These are phyloP conservation scores for Prunus davidiana DNA, from an alignment of 306 rosid species.

Conservation along the genomic window DNA sequence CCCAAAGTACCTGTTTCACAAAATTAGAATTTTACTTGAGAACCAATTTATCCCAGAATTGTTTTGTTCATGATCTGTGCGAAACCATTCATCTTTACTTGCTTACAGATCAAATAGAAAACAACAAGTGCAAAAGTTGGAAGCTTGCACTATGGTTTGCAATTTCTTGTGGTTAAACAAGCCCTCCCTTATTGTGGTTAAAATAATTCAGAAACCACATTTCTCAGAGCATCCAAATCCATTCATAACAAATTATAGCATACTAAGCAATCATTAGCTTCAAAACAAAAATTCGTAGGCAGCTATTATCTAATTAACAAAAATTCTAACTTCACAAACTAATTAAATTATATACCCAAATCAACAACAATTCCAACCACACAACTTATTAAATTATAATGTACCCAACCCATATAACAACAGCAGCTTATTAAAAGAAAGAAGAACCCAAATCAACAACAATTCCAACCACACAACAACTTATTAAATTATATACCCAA, in stretches of 20 bases:
- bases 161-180: background rate
- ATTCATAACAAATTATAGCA: background rate
- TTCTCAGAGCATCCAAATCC: background rate
- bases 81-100: constrained; percentile 16
- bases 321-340: too few relatives aligned
- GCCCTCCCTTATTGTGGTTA: background rate
- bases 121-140: background rate
- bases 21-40: constrained; percentile 21
- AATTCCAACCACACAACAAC: too few relatives aligned
- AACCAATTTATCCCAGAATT: background rate
- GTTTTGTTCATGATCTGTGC: background rate
- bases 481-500: too few relatives aligned
- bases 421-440: too few relatives aligned
- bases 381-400: too few relatives aligned
- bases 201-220: constrained; percentile 3
- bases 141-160: background rate
- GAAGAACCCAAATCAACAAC: too few relatives aligned
- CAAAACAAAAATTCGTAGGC: background rate
- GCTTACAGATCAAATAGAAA: background rate
- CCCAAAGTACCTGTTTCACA: constrained; percentile 37
- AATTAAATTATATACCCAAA: too few relatives aligned
- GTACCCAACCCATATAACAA: too few relatives aligned
- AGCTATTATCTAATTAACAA: too few relatives aligned
- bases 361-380: too few relatives aligned
- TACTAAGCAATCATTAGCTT: too few relatives aligned